These are phyloP conservation scores for Fusarium albidum DNA, from an alignment of 2,329 filamentous ascomycete species.

Conservation along the genomic window DNA sequence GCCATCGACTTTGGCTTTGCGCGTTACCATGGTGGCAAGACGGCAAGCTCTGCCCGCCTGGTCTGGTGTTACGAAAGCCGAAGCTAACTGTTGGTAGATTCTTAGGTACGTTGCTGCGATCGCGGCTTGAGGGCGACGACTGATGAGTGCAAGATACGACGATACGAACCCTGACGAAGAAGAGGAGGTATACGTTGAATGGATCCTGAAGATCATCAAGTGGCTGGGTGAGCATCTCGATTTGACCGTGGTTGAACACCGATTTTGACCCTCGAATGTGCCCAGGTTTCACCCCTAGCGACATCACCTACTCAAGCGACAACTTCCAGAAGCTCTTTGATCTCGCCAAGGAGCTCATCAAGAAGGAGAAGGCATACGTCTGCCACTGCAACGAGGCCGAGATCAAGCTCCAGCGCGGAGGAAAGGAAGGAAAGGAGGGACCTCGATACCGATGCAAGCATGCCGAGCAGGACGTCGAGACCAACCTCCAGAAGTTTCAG, in stretches of 20 bases:
- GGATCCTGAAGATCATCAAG: slow-evolving; percentile 86
- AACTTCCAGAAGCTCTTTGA: slow-evolving; percentile 90
- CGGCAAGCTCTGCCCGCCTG: slow-evolving; percentile 33
- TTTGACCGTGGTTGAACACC: not conserved
- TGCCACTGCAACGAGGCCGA: slow-evolving; percentile 87
- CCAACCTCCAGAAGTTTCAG: slow-evolving; percentile 83
- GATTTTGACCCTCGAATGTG: slow-evolving; percentile 9
- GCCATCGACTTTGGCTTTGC: slow-evolving; percentile 97
- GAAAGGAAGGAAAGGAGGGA: slow-evolving; percentile 68
- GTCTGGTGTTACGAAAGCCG: not conserved
- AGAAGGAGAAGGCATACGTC: slow-evolving; percentile 77
- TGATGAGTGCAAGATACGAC: slow-evolving; percentile 71
- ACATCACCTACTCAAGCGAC: slow-evolving; percentile 88
- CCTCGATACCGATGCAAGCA: slow-evolving; percentile 83
- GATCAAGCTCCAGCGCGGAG: slow-evolving; percentile 87
- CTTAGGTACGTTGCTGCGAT: slow-evolving; percentile 36
- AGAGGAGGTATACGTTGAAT: slow-evolving; percentile 86
- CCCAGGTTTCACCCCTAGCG: slow-evolving; percentile 73
- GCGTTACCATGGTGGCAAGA: slow-evolving; percentile 77
- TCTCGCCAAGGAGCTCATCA: slow-evolving; percentile 84
- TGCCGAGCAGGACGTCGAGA: slow-evolving; percentile 75
- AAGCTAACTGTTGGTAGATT: slow-evolving; percentile 38
- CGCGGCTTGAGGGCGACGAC: not conserved
- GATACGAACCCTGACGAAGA: slow-evolving; percentile 96
- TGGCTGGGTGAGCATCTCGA: slow-evolving; percentile 64